Conservation (phyloP, 345 rosid species). For the Cochlearia excelsa region DNA sequence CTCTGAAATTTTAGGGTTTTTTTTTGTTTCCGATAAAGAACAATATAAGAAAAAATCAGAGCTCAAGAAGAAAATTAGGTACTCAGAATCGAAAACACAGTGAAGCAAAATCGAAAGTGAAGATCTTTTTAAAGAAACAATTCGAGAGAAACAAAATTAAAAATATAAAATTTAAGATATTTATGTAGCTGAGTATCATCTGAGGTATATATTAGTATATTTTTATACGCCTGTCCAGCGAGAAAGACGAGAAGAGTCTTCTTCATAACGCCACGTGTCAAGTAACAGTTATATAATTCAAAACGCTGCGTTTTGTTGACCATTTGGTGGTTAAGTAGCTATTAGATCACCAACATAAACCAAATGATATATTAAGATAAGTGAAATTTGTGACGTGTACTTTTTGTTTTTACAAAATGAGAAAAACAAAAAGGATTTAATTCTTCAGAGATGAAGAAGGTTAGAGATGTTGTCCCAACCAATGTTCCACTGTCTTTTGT, state of each 20-base stretch:
- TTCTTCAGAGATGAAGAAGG: slow-evolving; percentile 62
- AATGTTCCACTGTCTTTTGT: slow-evolving; percentile 82
- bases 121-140: slow-evolving; percentile 2
- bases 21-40: slow-evolving; percentile 1
- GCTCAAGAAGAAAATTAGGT: slow-evolving; percentile 1
- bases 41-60: not conserved
- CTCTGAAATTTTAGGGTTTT: slow-evolving; percentile 23
- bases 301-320: not conserved
- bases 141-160: not conserved
- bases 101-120: slow-evolving; percentile 9
- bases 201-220: not conserved
- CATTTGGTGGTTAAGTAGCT: too few species aligned
- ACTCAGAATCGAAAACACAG: slow-evolving; percentile 3
- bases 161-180: not conserved
- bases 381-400: slow-evolving; percentile 1
- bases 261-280: slow-evolving; percentile 7
- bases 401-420: slow-evolving; percentile 4
- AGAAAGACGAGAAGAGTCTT: too few species aligned
- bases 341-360: not conserved
- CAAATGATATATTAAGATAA: not conserved
- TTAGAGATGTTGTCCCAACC: slow-evolving; percentile 93
- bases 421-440: not conserved
- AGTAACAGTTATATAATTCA: not conserved
- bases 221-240: too few species aligned
- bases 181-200: not conserved